Evolutionary conservation across 106 monocot species (phyloP), one percentile per base, ranked within the genome.

Genomic region (Agapanthus africanus): DNA sequence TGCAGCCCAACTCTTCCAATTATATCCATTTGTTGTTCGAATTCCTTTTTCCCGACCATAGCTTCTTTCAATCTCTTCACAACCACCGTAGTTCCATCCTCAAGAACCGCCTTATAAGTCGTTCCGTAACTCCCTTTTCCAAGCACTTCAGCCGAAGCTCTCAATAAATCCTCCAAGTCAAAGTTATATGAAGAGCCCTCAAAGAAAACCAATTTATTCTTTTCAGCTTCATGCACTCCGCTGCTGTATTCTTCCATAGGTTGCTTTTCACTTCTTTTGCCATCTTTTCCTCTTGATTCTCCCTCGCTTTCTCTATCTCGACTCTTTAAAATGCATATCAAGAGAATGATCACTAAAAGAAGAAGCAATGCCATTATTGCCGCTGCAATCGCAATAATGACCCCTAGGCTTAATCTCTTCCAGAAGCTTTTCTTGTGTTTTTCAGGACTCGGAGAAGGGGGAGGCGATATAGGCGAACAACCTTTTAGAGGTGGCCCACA

Each of bases 81-180:
- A 36, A 82, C 82, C 11, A 87, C 77, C 11, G 63, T 79, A 3
- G 63, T 80, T 21, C 86, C 86, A 56, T 87, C 86, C 31, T 87
- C 86, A 8, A 87, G 79, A 18, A 80, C 79, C 32, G 86, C 86
- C 72, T 87, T 87, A 37, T 87, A 87, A 18, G 86, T 77, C 5
- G 86, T 82, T n/a, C 86, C 86, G 22, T 81, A 82, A 65, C 86
- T 87, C 19, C 86, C 86, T 56, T 87, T 82, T 51, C 86, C 86
- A 52, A 87, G 79, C 52, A 87, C 77, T 67, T 87, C 86, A 37
- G 86, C 82, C 46, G 86, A 87, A 68, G 82, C 86, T 66, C 86
- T 82, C 44, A 87, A 50, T 23, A 87, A 70, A 77, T 87, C 82
- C 30, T 87, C 86, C 40, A 87, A 46, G 36, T 87, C 86, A 60